A percentile compares a stretch with the other conserved stretches of the same genome.
Conservation (phyloP, 805 yeast genomes). For the Saccharomycopsis fermentans region DNA sequence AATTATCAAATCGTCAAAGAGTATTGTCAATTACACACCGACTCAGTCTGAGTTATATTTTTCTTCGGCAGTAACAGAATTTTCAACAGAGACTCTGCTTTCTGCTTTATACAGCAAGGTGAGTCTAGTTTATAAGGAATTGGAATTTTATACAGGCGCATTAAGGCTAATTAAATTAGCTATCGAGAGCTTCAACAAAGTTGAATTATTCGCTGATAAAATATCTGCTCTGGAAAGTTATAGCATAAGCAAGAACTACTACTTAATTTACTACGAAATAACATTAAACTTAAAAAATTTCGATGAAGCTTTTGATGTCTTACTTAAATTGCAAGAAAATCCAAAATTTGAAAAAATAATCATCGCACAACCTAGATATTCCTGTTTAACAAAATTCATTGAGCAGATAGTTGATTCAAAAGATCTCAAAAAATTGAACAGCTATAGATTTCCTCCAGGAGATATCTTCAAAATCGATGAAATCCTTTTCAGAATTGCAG, state of each 20-base stretch:
- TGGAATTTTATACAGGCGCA: conserved; percentile 26
- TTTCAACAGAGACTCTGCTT: conserved; percentile 25
- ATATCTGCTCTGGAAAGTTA: background rate
- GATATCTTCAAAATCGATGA: conserved; percentile 35
- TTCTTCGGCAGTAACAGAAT: conserved; percentile 16
- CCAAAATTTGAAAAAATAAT: conserved; percentile 1
- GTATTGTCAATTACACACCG: conserved; percentile 23
- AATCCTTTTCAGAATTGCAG: conserved; percentile 27
- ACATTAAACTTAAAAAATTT: conserved; percentile 26
- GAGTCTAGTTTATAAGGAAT: conserved; percentile 28
- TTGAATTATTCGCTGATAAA: conserved; percentile 18
- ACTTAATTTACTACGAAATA: conserved; percentile 21
- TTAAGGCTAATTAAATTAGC: conserved; percentile 27
- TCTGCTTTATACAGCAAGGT: conserved; percentile 31
- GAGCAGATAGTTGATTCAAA: conserved; percentile 31
- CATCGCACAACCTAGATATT: conserved; percentile 12
- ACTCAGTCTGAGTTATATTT: conserved; percentile 20
- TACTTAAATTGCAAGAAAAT: conserved; percentile 21
- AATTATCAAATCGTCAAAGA: conserved; percentile 23
- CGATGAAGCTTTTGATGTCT: conserved; percentile 27
- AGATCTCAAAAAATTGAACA: conserved; percentile 30
- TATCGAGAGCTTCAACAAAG: conserved; percentile 15
- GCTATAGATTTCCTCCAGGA: conserved; percentile 33
- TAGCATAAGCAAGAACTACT: conserved; percentile 19
- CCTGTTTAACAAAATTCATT: conserved; percentile 28